Base-by-base conservation (phyloP, 2,329 filamentous ascomycete species). In the Clonostachys chloroleuca region DNA sequence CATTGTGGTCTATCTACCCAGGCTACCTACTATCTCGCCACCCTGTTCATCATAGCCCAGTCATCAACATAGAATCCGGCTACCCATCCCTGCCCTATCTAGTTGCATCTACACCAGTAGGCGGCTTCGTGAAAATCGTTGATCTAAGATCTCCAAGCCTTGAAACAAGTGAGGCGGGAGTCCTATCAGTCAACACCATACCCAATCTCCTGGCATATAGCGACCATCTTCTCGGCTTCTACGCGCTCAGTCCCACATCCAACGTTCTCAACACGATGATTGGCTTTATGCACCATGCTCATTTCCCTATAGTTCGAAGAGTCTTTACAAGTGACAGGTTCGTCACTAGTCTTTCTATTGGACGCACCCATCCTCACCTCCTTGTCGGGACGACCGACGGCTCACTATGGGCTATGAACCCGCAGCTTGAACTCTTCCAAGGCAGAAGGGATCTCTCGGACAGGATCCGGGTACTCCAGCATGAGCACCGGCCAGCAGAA, bases 51-150 rank as follows among this genome's bases (percentile, higher is more conserved):
- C 71, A 74, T 49, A 78, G 71, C 43, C 63, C 70, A 46, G 66
- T 83, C 5, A 67, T 81, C 50, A 77, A 82, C 53, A 69, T 83
- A 34, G 69, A 70, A 48, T 76, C 77, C 0, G 77, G 71, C 17
- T 81, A 79, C 51, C 80, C 80, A 5, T 77, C 78, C 2, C 65
- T 76, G 47, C 79, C 80, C 0, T 78, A 77, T 51, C 57, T 81
- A 9, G 64, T 83, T n/a, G 72, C 75, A 7, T 79, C 78, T 2
- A 68, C 72, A 5, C 78, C 80, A 0, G 66, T 81, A 13, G 77
- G 77, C 17, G 80, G 80, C 46, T 69, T 74, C 18, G 63, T 72
- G 18, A 77, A 74, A 18, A 58, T 83, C 10, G 66, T 78, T 6
- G 78, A 83, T 57, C 63, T 83, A 10, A 67, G 67, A 18, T 67